Evolutionary conservation across 164 flowering plant genomes (phyloP), one percentile per base, ranked within the genome.

Genomic region (Vitis riparia): DNA sequence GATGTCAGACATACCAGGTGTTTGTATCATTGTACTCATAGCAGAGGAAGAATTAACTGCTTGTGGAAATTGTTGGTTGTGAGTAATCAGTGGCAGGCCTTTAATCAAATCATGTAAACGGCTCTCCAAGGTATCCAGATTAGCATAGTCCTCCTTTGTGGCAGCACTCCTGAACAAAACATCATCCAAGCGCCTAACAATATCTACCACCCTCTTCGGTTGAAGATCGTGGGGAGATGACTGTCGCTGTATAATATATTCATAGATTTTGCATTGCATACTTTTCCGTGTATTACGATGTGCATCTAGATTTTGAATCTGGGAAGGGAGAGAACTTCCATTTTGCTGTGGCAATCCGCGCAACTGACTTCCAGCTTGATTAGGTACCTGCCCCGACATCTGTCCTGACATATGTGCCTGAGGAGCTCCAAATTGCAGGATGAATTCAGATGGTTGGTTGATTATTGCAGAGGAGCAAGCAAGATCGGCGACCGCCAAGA

Each of bases 1-100:
- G 71, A 74, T 69, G 23, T 84, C 91, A 51, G 86, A 74, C 82
- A 96, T 83, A 61, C 98, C 99, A 75, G 99, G 99, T 12, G 98
- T 96, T 55, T 98, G 98, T 71, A 96, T 90, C 99, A 96, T 96
- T 9, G 97, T 87, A 65, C 94, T 84, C 75, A 87, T 62, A 8
- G 94, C 60, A 68, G 95, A 77, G 56, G 95, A 84, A 73, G 93
- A 76, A 78, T 86, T 83, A 71, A 77, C 81, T 59, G 73, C 81
- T 51, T 78, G 87, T 5, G 78, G 74, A 65, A 75, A 73, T 44
- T 82, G 89, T 69, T 85, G 88, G 64, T 48, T 78, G 17, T 76
- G 86, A 76, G 79, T 87, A 63, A 49, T 73, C 68, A 56, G 7
- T 19, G 76, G 67, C 9, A 68, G 15, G 13, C 83, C 78, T 67